These are phyloP conservation scores for Umbelopsis ramanniana DNA, from an alignment of 192 early-diverging fungal genomes.

Conservation along the genomic window DNA sequence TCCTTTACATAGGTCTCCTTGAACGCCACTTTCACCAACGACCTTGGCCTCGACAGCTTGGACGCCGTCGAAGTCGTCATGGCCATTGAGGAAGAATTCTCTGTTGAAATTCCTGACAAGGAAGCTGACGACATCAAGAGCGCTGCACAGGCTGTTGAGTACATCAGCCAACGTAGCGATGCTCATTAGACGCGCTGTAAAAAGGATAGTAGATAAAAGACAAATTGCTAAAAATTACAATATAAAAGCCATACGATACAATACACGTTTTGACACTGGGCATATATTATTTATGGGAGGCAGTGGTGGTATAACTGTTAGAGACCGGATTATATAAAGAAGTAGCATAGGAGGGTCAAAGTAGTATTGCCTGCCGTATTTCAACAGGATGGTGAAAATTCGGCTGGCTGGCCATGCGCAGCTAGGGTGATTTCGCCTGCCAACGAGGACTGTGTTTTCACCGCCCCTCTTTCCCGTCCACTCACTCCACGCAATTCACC, in stretches of 20 bases:
- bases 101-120: constrained; percentile 96
- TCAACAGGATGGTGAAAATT: no score
- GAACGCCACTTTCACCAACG: constrained; percentile 86
- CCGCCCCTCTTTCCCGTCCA: not conserved
- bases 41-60: constrained; percentile 94
- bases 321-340: not conserved
- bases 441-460: constrained; percentile 2
- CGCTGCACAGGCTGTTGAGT: constrained; percentile 87
- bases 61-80: constrained; percentile 99
- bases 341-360: no score
- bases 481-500: not conserved
- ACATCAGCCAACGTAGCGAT: constrained; percentile 71
- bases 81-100: constrained; percentile 99
- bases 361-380: no score
- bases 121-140: constrained; percentile 96
- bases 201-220: constrained; percentile 34
- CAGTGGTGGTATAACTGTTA: not conserved
- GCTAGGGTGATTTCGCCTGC: no score
- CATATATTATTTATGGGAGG: not conserved
- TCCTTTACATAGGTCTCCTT: constrained; percentile 69
- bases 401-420: no score
- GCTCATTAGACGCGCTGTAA: constrained; percentile 62
- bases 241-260: constrained; percentile 23
- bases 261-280: constrained; percentile 4
- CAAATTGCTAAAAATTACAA: constrained; percentile 11